Percentiles rank a stretch among this genome's conserved stretches.
Evolutionary conservation across 163 green algal genomes (phyloP).

Genomic region (Dunaliella salina): DNA sequence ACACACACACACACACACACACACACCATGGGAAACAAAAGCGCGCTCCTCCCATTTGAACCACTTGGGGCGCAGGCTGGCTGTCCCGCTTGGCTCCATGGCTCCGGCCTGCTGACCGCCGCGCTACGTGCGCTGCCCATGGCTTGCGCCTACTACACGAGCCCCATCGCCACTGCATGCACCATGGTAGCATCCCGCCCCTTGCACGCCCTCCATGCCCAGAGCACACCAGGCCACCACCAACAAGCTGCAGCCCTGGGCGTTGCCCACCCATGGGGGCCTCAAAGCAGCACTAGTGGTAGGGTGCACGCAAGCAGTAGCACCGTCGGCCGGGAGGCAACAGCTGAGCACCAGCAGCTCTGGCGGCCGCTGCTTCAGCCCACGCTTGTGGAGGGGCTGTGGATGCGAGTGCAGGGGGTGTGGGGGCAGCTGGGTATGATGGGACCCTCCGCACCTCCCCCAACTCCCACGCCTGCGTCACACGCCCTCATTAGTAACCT

Average conservation of each 20-base stretch:
- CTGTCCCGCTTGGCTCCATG: not conserved
- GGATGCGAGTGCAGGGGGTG: slow-evolving; percentile 35
- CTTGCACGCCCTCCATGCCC: slow-evolving; percentile 7
- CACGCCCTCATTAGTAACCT: too few relatives aligned
- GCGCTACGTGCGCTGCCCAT: slow-evolving; percentile 8
- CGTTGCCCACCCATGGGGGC: not conserved
- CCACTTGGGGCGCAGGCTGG: not conserved
- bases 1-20: too few relatives aligned
- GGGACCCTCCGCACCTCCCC: too few relatives aligned
- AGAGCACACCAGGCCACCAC: not conserved
- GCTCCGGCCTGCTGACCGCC: not conserved
- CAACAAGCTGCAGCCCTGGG: not conserved
- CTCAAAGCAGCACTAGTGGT: not conserved
- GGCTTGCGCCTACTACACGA: slow-evolving; percentile 9
- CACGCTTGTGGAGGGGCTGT: slow-evolving; percentile 43
- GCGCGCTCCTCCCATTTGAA: too few relatives aligned
- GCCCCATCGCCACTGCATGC: slow-evolving; percentile 33
- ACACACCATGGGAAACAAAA: too few relatives aligned
- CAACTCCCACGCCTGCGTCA: too few relatives aligned
- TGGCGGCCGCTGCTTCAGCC: slow-evolving; percentile 56
- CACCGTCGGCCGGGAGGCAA: not conserved
- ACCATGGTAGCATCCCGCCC: not conserved
- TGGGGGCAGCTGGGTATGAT: slow-evolving; percentile 21
- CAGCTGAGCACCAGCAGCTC: slow-evolving; percentile 15
- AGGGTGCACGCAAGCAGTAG: too few relatives aligned